These are phyloP conservation scores for Colletotrichum phormii DNA, from an alignment of 2,329 filamentous ascomycete genomes.

Conservation along the genomic window DNA sequence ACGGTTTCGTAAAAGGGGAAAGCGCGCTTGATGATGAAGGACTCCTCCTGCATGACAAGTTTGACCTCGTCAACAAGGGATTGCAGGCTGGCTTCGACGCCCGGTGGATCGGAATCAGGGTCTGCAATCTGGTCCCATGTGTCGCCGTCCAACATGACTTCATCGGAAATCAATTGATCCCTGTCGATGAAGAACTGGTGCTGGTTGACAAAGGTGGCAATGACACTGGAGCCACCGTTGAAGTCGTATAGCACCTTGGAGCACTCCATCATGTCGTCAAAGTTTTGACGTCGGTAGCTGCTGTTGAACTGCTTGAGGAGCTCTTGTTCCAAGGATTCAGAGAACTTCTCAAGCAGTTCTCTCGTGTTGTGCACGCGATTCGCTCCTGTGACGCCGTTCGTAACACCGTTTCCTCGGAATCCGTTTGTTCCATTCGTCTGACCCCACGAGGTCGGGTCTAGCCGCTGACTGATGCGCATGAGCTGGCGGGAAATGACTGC, in stretches of 20 bases:
- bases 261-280: slow-evolving; percentile 98
- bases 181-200: slow-evolving; percentile 99
- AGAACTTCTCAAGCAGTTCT: slow-evolving; percentile 95
- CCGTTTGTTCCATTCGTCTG: slow-evolving; percentile 69
- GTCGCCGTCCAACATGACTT: slow-evolving; percentile 79
- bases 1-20: slow-evolving; percentile 98
- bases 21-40: slow-evolving; percentile 93
- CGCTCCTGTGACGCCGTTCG: slow-evolving; percentile 58
- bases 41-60: slow-evolving; percentile 96
- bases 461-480: slow-evolving; percentile 90
- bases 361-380: slow-evolving; percentile 73
- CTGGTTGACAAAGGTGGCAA: slow-evolving; percentile 96
- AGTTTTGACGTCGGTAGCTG: slow-evolving; percentile 94
- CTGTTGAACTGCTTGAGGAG: slow-evolving; percentile 96
- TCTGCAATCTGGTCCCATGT: slow-evolving; percentile 94
- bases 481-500: slow-evolving; percentile 94
- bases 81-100: slow-evolving; percentile 91
- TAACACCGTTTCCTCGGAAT: slow-evolving; percentile 58
- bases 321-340: slow-evolving; percentile 95
- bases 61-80: slow-evolving; percentile 94
- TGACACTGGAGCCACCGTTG: slow-evolving; percentile 94
- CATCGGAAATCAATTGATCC: slow-evolving; percentile 90
- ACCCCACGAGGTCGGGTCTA: slow-evolving; percentile 82
- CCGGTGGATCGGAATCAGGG: slow-evolving; percentile 90
- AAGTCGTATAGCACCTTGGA: slow-evolving; percentile 95